Conservation (phyloP, 495 filamentous ascomycete genomes). For the Penicillium pulvis region DNA sequence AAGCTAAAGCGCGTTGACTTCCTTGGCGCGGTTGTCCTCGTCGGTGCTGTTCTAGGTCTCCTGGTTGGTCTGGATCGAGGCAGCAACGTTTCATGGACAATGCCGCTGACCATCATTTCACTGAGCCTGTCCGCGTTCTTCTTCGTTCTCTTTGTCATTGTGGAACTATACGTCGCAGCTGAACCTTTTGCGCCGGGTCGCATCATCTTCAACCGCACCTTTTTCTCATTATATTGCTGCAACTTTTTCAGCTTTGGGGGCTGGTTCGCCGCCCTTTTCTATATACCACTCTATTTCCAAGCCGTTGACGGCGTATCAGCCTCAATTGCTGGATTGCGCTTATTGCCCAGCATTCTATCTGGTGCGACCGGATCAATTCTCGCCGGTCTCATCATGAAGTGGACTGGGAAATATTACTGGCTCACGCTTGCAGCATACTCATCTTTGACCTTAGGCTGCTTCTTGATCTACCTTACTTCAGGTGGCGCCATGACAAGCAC, state of each 20-base stretch:
- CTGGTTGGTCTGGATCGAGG: conserved; percentile 78
- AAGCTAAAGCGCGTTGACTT: conserved; percentile 81
- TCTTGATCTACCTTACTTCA: conserved; percentile 61
- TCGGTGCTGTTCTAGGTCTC: conserved; percentile 71
- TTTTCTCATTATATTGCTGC: conserved; percentile 69
- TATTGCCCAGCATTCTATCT: conserved; percentile 66
- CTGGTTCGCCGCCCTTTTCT: conserved; percentile 69
- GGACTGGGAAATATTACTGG: conserved; percentile 77
- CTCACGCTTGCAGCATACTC: conserved; percentile 64
- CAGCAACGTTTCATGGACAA: conserved; percentile 70
- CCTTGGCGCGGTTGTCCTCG: conserved; percentile 67
- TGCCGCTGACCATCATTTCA: conserved; percentile 59
- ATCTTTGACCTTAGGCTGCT: conserved; percentile 52
- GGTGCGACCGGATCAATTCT: conserved; percentile 69
- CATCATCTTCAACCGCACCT: conserved; percentile 71
- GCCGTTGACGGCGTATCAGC: conserved; percentile 69
- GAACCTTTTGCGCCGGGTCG: conserved; percentile 81
- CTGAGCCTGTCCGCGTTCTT: conserved; percentile 59
- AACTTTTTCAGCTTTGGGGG: conserved; percentile 77
- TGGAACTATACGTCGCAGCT: conserved; percentile 70
- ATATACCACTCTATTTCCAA: conserved; percentile 80
- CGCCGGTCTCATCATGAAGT: conserved; percentile 71
- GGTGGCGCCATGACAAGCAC: conserved; percentile 49
- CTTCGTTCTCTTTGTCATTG: conserved; percentile 67
- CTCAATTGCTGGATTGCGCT: conserved; percentile 61